Base-by-base conservation (phyloP, 2,329 filamentous ascomycete genomes). In the Pleomassaria siparia region DNA sequence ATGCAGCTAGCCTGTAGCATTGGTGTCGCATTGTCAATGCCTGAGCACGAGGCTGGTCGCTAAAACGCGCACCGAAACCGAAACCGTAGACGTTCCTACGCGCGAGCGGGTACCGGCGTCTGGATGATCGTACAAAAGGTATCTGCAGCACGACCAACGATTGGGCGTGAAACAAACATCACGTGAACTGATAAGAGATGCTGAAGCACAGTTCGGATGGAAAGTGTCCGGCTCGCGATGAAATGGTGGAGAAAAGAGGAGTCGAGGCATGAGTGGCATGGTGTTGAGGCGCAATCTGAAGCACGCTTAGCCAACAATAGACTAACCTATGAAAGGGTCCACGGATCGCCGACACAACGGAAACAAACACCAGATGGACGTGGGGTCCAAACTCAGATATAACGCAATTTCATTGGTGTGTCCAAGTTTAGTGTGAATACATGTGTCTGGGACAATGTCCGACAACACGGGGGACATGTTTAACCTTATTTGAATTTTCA, bases 21-120 rank as follows among this genome's bases (percentile, higher is more conserved):
- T 25, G 41, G 30, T 52, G 52, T 53, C 49, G 48, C 58, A 56
- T 55, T 49, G 46, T 58, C 50, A 55, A 62, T 51, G 49, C 42
- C 22, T 28, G 20, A 33, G 40, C 12, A 25, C 24, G 35, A 40
- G 37, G 41, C 24, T 20, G 8, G 32, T 3, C 11, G 24, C 45
- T 45, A 41, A 48, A 51, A 47, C 41, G 21, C 36, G 29, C 37
- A 44, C 20, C 6, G 10, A 36, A 21, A 21, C 15, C 49, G 49
- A 51, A 51, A 51, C 49, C 45, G 29, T 36, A 44, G 21, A 21
- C 22, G 49, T 51, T 28, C 48, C 41, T 18, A 40, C 16, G n/a
- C 24, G 13, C n/a, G n/a, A n/a, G n/a, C n/a, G n/a, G n/a, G n/a
- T n/a, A n/a, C 33, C 41, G 41, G 46, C 35, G 35, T 36, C 15